phyloP scores from a whole-genome alignment of 2,329 filamentous ascomycete genomes.

The Penicillium sp. region DNA sequence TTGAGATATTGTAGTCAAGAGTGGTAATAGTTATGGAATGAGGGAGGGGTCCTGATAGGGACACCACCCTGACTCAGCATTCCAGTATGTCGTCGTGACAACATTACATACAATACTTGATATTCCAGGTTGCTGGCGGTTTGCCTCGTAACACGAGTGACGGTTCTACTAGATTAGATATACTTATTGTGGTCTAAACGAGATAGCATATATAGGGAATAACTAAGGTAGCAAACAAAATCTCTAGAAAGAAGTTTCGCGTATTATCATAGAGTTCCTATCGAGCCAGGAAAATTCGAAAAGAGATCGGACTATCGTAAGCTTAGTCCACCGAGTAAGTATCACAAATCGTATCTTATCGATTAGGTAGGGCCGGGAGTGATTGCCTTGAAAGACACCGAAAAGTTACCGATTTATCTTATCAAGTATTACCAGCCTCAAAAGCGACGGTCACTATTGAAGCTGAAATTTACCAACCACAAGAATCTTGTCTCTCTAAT shows the following conservation, averaged over 20 bases:
- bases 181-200: no score
- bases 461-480: neutral
- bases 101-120: no score
- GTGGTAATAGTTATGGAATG: no score
- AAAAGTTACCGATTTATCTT: neutral
- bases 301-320: neutral
- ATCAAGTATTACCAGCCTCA: neutral
- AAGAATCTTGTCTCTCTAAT: neutral
- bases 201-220: neutral
- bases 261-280: neutral
- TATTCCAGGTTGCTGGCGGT: no score
- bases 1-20: no score
- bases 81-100: no score
- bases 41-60: no score
- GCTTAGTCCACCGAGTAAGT: neutral
- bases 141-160: no score
- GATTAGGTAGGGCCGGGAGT: neutral
- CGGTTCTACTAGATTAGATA: neutral
- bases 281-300: neutral
- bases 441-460: neutral
- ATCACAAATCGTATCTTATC: neutral
- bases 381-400: neutral
- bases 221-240: neutral
- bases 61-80: no score
- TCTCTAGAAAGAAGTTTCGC: neutral